Conservation (phyloP, 2,329 filamentous ascomycete genomes). For the Ophiostoma tasmaniense region DNA sequence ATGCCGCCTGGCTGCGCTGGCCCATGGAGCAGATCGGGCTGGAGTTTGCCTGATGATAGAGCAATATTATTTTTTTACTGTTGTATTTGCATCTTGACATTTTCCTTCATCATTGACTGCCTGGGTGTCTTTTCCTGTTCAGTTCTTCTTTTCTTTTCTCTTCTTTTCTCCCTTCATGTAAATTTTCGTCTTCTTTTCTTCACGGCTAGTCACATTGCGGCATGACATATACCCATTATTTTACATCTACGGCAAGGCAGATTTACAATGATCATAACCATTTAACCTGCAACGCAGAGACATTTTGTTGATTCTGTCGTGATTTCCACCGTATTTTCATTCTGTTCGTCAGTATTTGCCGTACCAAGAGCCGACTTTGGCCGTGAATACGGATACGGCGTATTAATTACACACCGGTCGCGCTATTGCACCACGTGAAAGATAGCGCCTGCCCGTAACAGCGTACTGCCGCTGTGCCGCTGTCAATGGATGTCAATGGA, state of each 20-base stretch:
- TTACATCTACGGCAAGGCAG: not conserved
- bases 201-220: too few species aligned
- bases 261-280: not conserved
- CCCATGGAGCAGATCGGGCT: not conserved
- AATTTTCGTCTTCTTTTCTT: not conserved
- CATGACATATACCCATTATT: not conserved
- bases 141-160: not conserved
- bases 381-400: too few species aligned
- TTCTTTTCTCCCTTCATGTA: not conserved
- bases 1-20: not conserved
- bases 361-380: not conserved
- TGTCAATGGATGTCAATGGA: not conserved
- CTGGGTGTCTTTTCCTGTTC: not conserved
- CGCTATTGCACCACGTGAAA: not conserved
- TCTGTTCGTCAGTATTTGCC: not conserved
- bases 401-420: not conserved
- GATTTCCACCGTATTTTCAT: not conserved
- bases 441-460: not conserved
- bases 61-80: not conserved
- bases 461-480: not conserved
- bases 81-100: not conserved
- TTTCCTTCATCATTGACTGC: not conserved
- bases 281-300: not conserved
- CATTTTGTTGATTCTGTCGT: not conserved
- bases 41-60: not conserved